Base-by-base conservation (phyloP, 139 green algal species). In the Gonium pectorale region DNA sequence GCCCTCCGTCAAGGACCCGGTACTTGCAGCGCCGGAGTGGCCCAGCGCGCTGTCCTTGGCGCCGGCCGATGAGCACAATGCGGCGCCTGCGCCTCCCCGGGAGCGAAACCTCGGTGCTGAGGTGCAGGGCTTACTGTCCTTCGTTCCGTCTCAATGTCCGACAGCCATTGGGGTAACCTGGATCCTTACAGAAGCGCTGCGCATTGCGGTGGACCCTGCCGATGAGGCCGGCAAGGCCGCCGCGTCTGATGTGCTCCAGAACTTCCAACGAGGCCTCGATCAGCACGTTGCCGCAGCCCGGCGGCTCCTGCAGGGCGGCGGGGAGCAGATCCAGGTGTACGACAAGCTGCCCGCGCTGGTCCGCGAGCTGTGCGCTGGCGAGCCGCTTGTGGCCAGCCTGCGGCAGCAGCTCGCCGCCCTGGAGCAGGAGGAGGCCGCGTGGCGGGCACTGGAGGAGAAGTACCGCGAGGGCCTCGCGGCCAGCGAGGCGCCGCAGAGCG, bases 341-440 rank as follows among this genome's bases (percentile, higher is more conserved):
- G 74, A 82, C 74, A 24, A 9, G 29, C 41, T 82, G 59, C 59
- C 74, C 41, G 40, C 59, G 17, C 35, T 71, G 29, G 17, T 82
- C 2, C 60, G 60, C 7, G 7, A 51, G 27, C 26, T 82, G 74
- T 82, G 74, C 60, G 40, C 56, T 0, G 29, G 46, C 33, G 60
- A 71, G 26, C 74, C 59, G 22, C 33, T 41, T 2, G 62, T 66
- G 8, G 74, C 74, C 29, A 44, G 27, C 59, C 40, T 82, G n/a
- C 41, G 59, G 38, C 59, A 60, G 59, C 60, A 54, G 59, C 74
- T 82, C 38, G 9, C 0, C 11, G 40, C 9, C 2, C 74, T 82
- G 41, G 40, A 82, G 74, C 51, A 51, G 17, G 74, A 82, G 59
- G 74, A 82, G 41, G 7, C 7, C 29, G 40, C 59, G 2, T 82